These are phyloP conservation scores for Globisporangium uncinulatum DNA, from an alignment of 352 stramenopile species.

Conservation along the genomic window DNA sequence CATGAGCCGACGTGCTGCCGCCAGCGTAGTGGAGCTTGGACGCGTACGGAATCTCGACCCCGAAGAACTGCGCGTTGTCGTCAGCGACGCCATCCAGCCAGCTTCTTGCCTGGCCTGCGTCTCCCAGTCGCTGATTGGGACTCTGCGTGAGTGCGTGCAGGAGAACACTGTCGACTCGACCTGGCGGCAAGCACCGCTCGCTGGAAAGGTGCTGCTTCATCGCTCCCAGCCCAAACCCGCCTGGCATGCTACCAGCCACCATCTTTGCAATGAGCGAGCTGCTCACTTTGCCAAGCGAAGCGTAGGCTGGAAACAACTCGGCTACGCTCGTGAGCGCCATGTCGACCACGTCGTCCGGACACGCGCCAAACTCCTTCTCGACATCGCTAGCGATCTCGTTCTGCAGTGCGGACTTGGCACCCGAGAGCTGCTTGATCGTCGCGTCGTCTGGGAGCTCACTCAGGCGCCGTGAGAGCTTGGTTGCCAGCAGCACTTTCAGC, in stretches of 20 bases:
- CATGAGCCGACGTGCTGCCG: constrained; percentile 7
- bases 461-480: constrained; percentile 73
- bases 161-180: constrained; percentile 74
- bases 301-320: constrained; percentile 60
- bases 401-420: constrained; percentile 82
- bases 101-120: constrained; percentile 58
- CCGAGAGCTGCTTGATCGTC: constrained; percentile 76
- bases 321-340: constrained; percentile 72
- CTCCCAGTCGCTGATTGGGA: constrained; percentile 61
- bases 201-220: constrained; percentile 68
- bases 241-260: constrained; percentile 73
- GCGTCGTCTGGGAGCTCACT: constrained; percentile 50
- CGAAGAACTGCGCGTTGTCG: constrained; percentile 61
- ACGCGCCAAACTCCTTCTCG: constrained; percentile 82
- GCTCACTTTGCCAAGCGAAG: constrained; percentile 66
- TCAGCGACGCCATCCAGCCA: constrained; percentile 79
- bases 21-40: constrained; percentile 35
- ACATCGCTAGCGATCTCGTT: constrained; percentile 87
- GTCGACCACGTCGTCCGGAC: constrained; percentile 67
- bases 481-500: constrained; percentile 65
- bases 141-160: constrained; percentile 65
- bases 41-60: constrained; percentile 49
- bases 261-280: constrained; percentile 77
- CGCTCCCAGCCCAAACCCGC: constrained; percentile 69
- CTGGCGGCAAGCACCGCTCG: constrained; percentile 67